Evolutionary conservation across 2,329 filamentous ascomycete genomes (phyloP).

Genomic region (Clonostachys rosea): DNA sequence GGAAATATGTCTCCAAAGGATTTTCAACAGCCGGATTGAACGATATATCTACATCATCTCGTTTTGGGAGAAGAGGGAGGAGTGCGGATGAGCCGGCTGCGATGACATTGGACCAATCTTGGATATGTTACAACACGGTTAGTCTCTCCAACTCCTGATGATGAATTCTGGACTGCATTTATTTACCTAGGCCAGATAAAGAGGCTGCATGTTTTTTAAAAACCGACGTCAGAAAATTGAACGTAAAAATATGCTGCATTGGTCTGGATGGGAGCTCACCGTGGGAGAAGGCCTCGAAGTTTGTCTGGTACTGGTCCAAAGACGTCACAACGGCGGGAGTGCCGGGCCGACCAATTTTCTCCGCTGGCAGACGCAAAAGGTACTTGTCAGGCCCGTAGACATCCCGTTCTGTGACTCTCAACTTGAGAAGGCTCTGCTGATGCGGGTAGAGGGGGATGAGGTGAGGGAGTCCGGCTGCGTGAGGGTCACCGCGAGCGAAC

Average conservation of each 20-base stretch:
- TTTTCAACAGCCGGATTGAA: slow-evolving; percentile 37
- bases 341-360: slow-evolving; percentile 43
- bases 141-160: too few relatives aligned
- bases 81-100: slow-evolving; percentile 67
- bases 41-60: slow-evolving; percentile 34
- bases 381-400: slow-evolving; percentile 49
- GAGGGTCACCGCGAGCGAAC: slow-evolving; percentile 54
- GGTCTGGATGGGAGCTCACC: slow-evolving; percentile 13
- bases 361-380: slow-evolving; percentile 54
- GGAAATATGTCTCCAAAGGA: slow-evolving; percentile 63
- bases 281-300: slow-evolving; percentile 73
- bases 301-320: slow-evolving; percentile 63
- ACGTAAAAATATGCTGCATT: too few relatives aligned
- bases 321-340: slow-evolving; percentile 57
- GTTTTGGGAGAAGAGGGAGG: slow-evolving; percentile 54
- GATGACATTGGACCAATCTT: slow-evolving; percentile 69
- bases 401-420: slow-evolving; percentile 44
- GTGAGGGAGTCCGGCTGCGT: slow-evolving; percentile 36
- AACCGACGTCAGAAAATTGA: too few relatives aligned
- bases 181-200: too few relatives aligned
- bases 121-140: neutral
- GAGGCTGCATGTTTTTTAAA: too few relatives aligned
- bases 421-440: slow-evolving; percentile 41
- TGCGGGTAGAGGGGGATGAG: slow-evolving; percentile 50
- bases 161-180: too few relatives aligned